Percentiles rank a stretch among this genome's conserved stretches.
phyloP scores from a whole-genome alignment of 2,329 filamentous ascomycete genomes.

The Hawksworthiomyces lignivorus region DNA sequence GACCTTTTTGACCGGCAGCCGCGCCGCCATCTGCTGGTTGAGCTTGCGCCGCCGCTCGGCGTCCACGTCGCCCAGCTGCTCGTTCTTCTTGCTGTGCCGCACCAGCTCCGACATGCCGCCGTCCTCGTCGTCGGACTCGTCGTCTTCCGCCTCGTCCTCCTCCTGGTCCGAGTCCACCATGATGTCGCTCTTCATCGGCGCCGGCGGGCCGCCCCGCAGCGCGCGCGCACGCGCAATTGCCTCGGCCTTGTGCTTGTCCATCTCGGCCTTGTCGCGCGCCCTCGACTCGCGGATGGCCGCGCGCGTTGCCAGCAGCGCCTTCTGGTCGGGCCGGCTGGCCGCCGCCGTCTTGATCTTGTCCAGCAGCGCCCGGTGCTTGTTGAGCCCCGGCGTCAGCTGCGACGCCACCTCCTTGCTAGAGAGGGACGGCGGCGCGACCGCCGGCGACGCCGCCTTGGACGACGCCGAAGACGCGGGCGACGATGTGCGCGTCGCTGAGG shows the following conservation, averaged over 20 bases:
- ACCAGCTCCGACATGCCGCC: constrained; percentile 46
- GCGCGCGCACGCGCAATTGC: constrained; percentile 63
- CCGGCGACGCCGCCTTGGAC: neutral
- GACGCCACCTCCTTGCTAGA: constrained; percentile 40
- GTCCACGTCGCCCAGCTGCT: constrained; percentile 42
- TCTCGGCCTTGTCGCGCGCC: constrained; percentile 66
- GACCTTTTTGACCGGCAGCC: constrained; percentile 74
- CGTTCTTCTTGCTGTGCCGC: constrained; percentile 36
- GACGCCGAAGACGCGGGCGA: neutral
- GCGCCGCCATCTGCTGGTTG: constrained; percentile 37
- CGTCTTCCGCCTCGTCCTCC: constrained; percentile 65
- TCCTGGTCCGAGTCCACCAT: constrained; percentile 74
- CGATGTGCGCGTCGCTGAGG: neutral
- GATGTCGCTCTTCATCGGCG: constrained; percentile 68
- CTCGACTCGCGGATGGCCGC: constrained; percentile 65
- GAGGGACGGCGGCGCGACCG: constrained; percentile 15
- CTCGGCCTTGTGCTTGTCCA: constrained; percentile 63
- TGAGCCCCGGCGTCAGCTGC: constrained; percentile 36
- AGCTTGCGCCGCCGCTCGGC: constrained; percentile 42
- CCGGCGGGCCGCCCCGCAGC: constrained; percentile 42
- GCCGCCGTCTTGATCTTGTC: constrained; percentile 35
- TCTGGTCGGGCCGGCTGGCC: constrained; percentile 30
- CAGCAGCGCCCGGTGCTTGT: constrained; percentile 36
- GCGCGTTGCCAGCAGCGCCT: constrained; percentile 30
- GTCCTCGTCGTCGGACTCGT: constrained; percentile 57